Evolutionary conservation across 1,284 basidiomycete genomes (phyloP), one percentile per base, ranked within the genome.

Genomic region (Mycosarcoma maydis): DNA sequence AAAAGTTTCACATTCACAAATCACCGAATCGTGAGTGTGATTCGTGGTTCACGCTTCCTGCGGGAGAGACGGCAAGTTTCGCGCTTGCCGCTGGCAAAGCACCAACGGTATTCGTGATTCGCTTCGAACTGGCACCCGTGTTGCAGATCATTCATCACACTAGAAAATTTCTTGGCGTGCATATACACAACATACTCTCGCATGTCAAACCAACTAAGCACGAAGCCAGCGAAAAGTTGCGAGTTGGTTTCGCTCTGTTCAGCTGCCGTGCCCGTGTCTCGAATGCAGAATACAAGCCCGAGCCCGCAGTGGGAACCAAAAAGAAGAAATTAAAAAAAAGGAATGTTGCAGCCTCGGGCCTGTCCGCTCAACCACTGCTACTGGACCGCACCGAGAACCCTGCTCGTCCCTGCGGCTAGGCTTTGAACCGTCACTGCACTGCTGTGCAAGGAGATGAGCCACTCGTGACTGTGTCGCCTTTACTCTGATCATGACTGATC

Each of bases 111-210:
- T n/a, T n/a, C n/a, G n/a, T n/a, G n/a, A n/a, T 30, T 30, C 29
- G 29, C 29, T 3, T n/a, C n/a, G 29, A 4, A 30, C 29, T 14
- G 29, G 14, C 9, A 30, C 9, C 9, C 2, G 32, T 5, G 9
- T 30, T 43, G 41, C 41, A 29, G 41, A 43, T 43, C 41, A 34
- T 34, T 34, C 2, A 6, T 13, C 23, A 6, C n/a, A 17, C 19
- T 10, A 20, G 27, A 30, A 29, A 30, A 11, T 8, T 43, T 43
- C 41, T 43, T 43, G 41, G 41, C 41, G 32, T 32, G 41, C 41
- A 43, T 43, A 20, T 19, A 10, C 3, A n/a, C n/a, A n/a, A n/a
- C n/a, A n/a, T n/a, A n/a, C n/a, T n/a, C 17, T 30, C 17, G 41
- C 41, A 43, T 43, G 41, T 43, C 41, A 43, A 43, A 30, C 9